phyloP scores from a whole-genome alignment of 1,284 basidiomycete species.

The Pyrrhoderma noxium region DNA sequence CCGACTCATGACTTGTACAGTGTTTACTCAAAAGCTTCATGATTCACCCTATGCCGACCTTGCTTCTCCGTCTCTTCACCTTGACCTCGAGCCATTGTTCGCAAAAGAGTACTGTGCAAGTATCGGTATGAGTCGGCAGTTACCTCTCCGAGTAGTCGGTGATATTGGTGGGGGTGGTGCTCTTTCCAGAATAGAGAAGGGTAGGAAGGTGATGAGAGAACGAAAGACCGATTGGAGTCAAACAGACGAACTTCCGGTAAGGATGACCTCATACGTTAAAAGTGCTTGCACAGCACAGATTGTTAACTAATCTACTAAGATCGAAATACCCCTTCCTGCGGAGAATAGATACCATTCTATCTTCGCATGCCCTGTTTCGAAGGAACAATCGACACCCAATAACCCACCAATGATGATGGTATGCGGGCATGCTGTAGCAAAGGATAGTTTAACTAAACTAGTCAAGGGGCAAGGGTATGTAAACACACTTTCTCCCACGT shows the following conservation, averaged over 20 bases:
- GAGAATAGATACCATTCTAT: slow-evolving; percentile 93
- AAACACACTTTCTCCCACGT: not conserved
- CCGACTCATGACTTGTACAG: slow-evolving; percentile 69
- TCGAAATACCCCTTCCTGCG: slow-evolving; percentile 85
- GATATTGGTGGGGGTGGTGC: slow-evolving; percentile 90
- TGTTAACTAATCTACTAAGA: slow-evolving; percentile 40
- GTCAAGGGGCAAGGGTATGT: slow-evolving; percentile 82
- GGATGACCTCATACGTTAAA: slow-evolving; percentile 24
- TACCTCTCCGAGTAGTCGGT: slow-evolving; percentile 79
- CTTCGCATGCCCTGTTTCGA: slow-evolving; percentile 96
- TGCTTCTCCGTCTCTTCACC: slow-evolving; percentile 58
- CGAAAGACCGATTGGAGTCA: slow-evolving; percentile 88
- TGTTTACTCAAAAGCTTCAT: slow-evolving; percentile 52
- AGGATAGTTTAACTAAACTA: slow-evolving; percentile 81
- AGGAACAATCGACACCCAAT: slow-evolving; percentile 87
- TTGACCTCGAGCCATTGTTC: slow-evolving; percentile 76
- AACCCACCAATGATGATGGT: slow-evolving; percentile 98
- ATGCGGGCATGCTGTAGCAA: slow-evolving; percentile 91
- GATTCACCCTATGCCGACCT: slow-evolving; percentile 72
- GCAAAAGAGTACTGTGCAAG: slow-evolving; percentile 85
- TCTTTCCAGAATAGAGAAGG: slow-evolving; percentile 85
- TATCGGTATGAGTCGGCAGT: slow-evolving; percentile 81
- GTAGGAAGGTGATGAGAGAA: slow-evolving; percentile 86
- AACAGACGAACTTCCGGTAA: slow-evolving; percentile 82
- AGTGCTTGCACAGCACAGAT: not conserved